These are phyloP conservation scores for Vigna hirtella DNA, from an alignment of 306 rosid genomes.

Conservation along the genomic window DNA sequence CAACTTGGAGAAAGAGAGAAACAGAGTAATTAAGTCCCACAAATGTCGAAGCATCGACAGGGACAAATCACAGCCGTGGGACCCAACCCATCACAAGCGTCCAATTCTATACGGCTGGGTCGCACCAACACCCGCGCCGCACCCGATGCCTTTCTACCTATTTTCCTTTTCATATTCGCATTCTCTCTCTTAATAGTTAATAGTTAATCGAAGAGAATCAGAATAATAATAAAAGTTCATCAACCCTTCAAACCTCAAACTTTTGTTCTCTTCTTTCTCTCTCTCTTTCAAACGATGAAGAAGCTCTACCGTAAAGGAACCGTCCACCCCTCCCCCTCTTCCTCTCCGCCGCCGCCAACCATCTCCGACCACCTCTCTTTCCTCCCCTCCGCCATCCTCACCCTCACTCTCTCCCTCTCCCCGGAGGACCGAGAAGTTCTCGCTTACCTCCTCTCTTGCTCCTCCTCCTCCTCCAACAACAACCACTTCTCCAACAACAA, in stretches of 20 bases:
- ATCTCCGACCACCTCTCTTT: slow-evolving; percentile 76
- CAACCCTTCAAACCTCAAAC: slow-evolving; percentile 2
- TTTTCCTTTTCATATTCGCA: not conserved
- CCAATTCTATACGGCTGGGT: not conserved
- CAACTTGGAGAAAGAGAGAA: not conserved
- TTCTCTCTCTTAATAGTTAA: slow-evolving; percentile 3
- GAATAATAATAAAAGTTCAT: slow-evolving; percentile 40
- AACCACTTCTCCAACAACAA: slow-evolving; percentile 4
- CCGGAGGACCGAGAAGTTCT: slow-evolving; percentile 76
- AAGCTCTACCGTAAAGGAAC: slow-evolving; percentile 81
- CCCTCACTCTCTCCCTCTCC: slow-evolving; percentile 71
- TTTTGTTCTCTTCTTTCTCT: not conserved
- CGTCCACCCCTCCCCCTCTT: slow-evolving; percentile 91
- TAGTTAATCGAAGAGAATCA: slow-evolving; percentile 7
- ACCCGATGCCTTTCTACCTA: slow-evolving; percentile 36
- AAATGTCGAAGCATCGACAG: slow-evolving; percentile 12
- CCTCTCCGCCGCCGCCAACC: slow-evolving; percentile 86
- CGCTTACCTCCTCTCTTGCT: slow-evolving; percentile 77
- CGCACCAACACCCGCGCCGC: slow-evolving; percentile 1
- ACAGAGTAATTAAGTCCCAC: not conserved
- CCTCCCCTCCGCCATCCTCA: slow-evolving; percentile 75
- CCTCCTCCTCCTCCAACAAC: slow-evolving; percentile 53
- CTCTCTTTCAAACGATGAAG: slow-evolving; percentile 58
- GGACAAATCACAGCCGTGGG: slow-evolving; percentile 38
- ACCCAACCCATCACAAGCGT: slow-evolving; percentile 26